These are phyloP conservation scores for Colletotrichum lentis DNA, from an alignment of 2,329 filamentous ascomycete species.

Conservation along the genomic window DNA sequence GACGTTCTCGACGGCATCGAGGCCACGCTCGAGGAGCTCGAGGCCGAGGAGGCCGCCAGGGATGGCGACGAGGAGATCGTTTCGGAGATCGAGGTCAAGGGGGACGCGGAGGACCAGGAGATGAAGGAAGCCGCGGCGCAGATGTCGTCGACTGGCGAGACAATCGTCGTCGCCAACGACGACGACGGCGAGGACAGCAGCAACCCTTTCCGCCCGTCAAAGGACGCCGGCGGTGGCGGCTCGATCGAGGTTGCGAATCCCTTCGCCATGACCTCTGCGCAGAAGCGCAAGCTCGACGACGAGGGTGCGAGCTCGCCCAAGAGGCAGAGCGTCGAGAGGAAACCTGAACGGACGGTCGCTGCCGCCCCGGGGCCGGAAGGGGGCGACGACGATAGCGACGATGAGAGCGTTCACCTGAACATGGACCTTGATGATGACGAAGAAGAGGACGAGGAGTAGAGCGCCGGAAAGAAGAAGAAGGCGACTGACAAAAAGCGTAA, in stretches of 20 bases:
- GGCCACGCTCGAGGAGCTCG: slow-evolving; percentile 47
- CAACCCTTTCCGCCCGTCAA: slow-evolving; percentile 49
- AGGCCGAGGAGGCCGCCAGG: slow-evolving; percentile 53
- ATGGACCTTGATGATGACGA: slow-evolving; percentile 66
- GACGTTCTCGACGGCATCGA: slow-evolving; percentile 29
- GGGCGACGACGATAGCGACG: slow-evolving; percentile 58
- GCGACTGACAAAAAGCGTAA: slow-evolving; percentile 48
- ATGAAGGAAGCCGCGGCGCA: slow-evolving; percentile 39
- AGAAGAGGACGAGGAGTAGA: slow-evolving; percentile 47
- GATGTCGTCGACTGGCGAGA: slow-evolving; percentile 4
- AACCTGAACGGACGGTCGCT: slow-evolving; percentile 9
- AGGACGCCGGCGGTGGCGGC: slow-evolving; percentile 34
- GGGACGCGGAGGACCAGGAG: slow-evolving; percentile 49
- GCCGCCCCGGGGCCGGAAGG: slow-evolving; percentile 41
- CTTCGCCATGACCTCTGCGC: slow-evolving; percentile 38
- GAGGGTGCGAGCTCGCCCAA: slow-evolving; percentile 42
- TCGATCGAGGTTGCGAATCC: slow-evolving; percentile 34
- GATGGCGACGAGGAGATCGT: slow-evolving; percentile 51
- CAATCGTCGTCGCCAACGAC: slow-evolving; percentile 24
- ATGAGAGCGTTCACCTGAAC: slow-evolving; percentile 66
- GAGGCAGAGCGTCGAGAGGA: slow-evolving; percentile 38
- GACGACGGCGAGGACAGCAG: slow-evolving; percentile 9
- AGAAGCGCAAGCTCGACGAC: slow-evolving; percentile 55
- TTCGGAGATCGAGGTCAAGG: slow-evolving; percentile 48
- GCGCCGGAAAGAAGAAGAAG: slow-evolving; percentile 46